A percentile compares a stretch with the other conserved stretches of the same genome.
Evolutionary conservation across 2,329 filamentous ascomycete genomes (phyloP).

Genomic region (Exophiala sp.): DNA sequence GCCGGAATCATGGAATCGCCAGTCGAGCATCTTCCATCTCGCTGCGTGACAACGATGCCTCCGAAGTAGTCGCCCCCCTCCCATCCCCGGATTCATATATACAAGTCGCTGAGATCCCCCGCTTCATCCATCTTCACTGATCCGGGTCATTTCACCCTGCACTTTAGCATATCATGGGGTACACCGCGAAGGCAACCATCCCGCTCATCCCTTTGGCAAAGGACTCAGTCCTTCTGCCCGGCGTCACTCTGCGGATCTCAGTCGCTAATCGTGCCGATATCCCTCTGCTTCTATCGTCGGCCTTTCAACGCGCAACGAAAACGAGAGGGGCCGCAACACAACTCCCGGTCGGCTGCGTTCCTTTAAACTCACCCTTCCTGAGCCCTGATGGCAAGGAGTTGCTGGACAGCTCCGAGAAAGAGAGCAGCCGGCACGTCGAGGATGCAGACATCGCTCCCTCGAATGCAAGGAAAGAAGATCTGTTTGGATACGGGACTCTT

Average conservation of each 20-base stretch:
- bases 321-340: constrained; percentile 57
- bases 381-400: constrained; percentile 69
- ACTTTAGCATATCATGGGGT: constrained; percentile 21
- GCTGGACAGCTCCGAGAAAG: constrained; percentile 58
- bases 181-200: constrained; percentile 44
- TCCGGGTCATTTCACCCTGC: not conserved
- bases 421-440: constrained; percentile 31
- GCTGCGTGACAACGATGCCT: constrained; percentile 3
- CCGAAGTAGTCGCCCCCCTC: too few relatives aligned
- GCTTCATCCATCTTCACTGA: not conserved
- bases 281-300: constrained; percentile 74
- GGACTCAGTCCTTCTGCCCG: constrained; percentile 76
- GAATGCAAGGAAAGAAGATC: constrained; percentile 60
- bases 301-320: constrained; percentile 69
- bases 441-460: constrained; percentile 49
- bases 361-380: constrained; percentile 69
- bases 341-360: constrained; percentile 81
- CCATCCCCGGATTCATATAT: constrained; percentile 5
- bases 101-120: constrained; percentile 2
- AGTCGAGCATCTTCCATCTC: constrained; percentile 23
- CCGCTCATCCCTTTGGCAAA: constrained; percentile 78
- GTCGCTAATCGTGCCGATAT: constrained; percentile 81
- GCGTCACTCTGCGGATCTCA: constrained; percentile 75
- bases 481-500: constrained; percentile 77
- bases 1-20: too few relatives aligned